Conservation (phyloP, 768 basidiomycete species). For the Phanerodontia chrysosporium region DNA sequence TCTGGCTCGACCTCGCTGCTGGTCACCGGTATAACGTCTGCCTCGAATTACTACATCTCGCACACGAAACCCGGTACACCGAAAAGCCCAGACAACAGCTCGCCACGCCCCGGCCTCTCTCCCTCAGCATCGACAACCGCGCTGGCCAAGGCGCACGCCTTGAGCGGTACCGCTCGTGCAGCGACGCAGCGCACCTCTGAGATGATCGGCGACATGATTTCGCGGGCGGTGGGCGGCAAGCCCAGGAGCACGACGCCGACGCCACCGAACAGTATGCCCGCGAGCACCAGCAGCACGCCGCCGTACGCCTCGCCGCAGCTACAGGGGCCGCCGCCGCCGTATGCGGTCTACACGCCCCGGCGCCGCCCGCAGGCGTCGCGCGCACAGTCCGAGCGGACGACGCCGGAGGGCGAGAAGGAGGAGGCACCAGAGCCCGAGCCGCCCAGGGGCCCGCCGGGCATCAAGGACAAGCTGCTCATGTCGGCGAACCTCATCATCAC, state of each 20-base stretch:
- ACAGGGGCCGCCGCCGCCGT: conserved; percentile 7
- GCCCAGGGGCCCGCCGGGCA: conserved; percentile 27
- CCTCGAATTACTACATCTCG: conserved; percentile 57
- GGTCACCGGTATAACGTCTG: conserved; percentile 54
- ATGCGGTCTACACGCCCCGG: conserved; percentile 10
- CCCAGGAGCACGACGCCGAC: conserved; percentile 17
- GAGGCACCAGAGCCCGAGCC: not conserved
- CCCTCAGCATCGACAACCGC: conserved; percentile 29
- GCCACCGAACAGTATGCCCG: not conserved
- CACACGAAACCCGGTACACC: conserved; percentile 52
- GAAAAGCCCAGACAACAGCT: conserved; percentile 18
- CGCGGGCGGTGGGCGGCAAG: conserved; percentile 48
- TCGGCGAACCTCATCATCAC: conserved; percentile 65
- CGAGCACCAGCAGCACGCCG: not conserved
- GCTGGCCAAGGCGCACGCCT: conserved; percentile 56
- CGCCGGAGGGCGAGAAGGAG: not conserved
- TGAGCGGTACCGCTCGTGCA: conserved; percentile 62
- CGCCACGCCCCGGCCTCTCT: conserved; percentile 23
- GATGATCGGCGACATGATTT: conserved; percentile 57
- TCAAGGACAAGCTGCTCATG: conserved; percentile 47
- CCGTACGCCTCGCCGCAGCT: not conserved
- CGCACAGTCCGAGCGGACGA: not conserved
- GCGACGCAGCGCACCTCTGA: conserved; percentile 60
- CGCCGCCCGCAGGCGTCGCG: not conserved
- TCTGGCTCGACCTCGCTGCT: conserved; percentile 61